These are phyloP conservation scores for Tricholoma flavovirens DNA, from an alignment of 768 basidiomycete genomes.

Conservation along the genomic window DNA sequence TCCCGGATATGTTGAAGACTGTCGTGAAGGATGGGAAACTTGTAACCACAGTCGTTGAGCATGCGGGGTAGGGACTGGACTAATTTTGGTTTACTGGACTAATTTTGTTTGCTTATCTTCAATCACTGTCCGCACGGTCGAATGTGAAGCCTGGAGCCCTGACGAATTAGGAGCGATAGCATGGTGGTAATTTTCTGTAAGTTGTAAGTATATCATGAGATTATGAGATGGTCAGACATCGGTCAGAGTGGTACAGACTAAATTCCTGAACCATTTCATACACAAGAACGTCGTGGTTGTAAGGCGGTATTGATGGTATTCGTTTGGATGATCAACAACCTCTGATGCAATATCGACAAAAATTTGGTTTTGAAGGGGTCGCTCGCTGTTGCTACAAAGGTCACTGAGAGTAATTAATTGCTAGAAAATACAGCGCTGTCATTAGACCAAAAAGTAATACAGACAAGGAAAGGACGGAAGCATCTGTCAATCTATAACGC, in stretches of 20 bases:
- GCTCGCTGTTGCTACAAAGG: neutral
- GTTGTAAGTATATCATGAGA: too few relatives aligned
- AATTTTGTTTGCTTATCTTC: neutral
- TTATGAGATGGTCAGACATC: too few relatives aligned
- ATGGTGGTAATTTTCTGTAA: too few relatives aligned
- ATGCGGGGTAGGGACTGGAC: conserved; percentile 43
- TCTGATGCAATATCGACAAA: neutral
- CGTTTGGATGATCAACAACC: neutral
- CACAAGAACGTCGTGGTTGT: too few relatives aligned
- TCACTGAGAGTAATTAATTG: neutral
- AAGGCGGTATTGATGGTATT: neutral
- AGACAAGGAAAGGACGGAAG: neutral
- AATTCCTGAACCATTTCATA: neutral
- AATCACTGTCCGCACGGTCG: too few relatives aligned
- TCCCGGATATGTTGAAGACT: conserved; percentile 96
- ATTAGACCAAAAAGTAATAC: neutral
- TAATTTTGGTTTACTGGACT: neutral
- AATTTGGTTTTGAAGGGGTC: neutral
- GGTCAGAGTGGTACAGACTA: too few relatives aligned
- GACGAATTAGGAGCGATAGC: too few relatives aligned
- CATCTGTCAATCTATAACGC: conserved; percentile 67
- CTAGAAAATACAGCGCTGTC: neutral
- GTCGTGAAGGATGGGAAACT: conserved; percentile 76
- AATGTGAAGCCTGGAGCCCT: too few relatives aligned
- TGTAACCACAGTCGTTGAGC: conserved; percentile 86